phyloP scores from a whole-genome alignment of 2,329 filamentous ascomycete species.

The Cladosporium velox region DNA sequence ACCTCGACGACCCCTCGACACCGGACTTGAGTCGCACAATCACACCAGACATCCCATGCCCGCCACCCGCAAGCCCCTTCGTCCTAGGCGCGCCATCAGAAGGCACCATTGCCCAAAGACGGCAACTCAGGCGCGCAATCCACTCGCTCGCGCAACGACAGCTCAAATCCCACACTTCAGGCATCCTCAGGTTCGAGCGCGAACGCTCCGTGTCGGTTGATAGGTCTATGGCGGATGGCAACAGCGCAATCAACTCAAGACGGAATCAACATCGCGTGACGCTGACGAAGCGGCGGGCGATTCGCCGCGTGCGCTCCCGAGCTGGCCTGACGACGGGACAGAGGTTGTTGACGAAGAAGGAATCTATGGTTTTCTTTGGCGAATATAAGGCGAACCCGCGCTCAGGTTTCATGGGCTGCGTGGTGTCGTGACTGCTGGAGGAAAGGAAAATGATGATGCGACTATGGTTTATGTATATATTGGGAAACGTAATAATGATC shows the following conservation, averaged over 20 bases:
- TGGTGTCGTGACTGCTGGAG: not conserved
- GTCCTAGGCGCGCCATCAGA: constrained; percentile 5
- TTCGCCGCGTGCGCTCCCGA: not conserved
- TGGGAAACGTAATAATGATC: not conserved
- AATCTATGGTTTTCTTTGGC: constrained; percentile 14
- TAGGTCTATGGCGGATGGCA: not conserved
- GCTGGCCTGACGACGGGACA: not conserved
- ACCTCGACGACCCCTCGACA: constrained; percentile 6
- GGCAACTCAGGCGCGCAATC: constrained; percentile 1
- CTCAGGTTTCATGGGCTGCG: not conserved
- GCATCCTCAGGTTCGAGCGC: not conserved
- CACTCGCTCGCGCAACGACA: constrained; percentile 6
- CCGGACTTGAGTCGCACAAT: constrained; percentile 2
- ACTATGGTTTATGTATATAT: not conserved
- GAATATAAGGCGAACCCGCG: constrained; percentile 1
- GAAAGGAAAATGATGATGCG: not conserved
- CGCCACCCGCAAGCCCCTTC: not conserved
- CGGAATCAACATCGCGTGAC: not conserved
- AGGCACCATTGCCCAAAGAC: constrained; percentile 6
- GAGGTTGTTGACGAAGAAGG: constrained; percentile 10
- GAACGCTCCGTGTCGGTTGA: not conserved
- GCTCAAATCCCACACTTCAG: not conserved
- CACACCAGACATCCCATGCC: not conserved
- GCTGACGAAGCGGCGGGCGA: not conserved
- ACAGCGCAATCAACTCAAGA: constrained; percentile 1